Percentiles rank a stretch among this genome's conserved stretches.
These are phyloP conservation scores for Zelopaecilomyces penicillatus DNA, from an alignment of 2,329 filamentous ascomycete species.

Conservation along the genomic window DNA sequence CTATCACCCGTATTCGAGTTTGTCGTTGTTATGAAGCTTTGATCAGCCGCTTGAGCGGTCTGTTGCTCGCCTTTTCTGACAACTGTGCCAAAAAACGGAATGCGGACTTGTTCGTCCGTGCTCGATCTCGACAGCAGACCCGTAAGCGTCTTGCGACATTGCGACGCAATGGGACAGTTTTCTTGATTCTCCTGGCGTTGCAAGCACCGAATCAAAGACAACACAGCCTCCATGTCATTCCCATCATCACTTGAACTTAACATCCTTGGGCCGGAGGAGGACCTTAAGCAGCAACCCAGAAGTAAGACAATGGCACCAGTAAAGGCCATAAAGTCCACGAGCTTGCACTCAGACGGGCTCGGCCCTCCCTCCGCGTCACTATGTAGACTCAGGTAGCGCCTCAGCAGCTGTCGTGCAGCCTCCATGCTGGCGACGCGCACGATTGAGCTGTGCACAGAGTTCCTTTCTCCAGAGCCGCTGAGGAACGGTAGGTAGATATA, in stretches of 20 bases:
- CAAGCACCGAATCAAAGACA: slow-evolving; percentile 5
- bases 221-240: slow-evolving; percentile 6
- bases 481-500: slow-evolving; percentile 39
- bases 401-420: slow-evolving; percentile 8
- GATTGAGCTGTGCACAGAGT: slow-evolving; percentile 28
- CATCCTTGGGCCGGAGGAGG: slow-evolving; percentile 1
- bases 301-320: slow-evolving; percentile 34
- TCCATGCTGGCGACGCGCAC: slow-evolving; percentile 12
- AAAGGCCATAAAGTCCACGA: slow-evolving; percentile 37
- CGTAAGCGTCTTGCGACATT: slow-evolving; percentile 11
- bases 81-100: slow-evolving; percentile 9
- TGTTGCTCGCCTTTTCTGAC: slow-evolving; percentile 8
- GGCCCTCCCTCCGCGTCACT: slow-evolving; percentile 15
- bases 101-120: slow-evolving; percentile 1
- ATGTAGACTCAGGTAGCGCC: slow-evolving; percentile 24
- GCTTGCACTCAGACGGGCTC: slow-evolving; percentile 36
- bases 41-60: not conserved
- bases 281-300: slow-evolving; percentile 19
- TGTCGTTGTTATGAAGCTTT: not conserved
- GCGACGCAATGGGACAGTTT: slow-evolving; percentile 9
- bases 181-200: slow-evolving; percentile 2
- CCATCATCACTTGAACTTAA: not conserved
- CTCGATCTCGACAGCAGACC: not conserved
- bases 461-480: slow-evolving; percentile 14
- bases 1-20: not conserved